These are phyloP conservation scores for Vitis vinifera DNA, from an alignment of 164 flowering plant species.

Conservation along the genomic window DNA sequence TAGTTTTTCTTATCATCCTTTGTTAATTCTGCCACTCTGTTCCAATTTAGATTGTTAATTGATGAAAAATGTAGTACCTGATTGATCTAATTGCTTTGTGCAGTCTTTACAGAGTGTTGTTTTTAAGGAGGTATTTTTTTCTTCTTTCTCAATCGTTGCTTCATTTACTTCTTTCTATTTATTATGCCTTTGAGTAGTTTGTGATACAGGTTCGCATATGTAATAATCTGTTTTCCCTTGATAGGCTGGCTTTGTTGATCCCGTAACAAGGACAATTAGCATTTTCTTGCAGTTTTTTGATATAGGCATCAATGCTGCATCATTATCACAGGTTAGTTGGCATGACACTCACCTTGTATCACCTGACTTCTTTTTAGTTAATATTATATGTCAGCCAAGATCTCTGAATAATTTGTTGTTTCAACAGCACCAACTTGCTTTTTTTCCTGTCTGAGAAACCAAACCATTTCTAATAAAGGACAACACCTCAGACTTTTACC, in stretches of 20 bases:
- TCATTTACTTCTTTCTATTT: neutral
- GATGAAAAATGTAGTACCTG: conserved; percentile 15
- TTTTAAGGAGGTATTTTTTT: conserved; percentile 76
- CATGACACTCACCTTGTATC: neutral
- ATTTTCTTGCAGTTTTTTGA: conserved; percentile 92
- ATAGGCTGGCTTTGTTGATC: conserved; percentile 96
- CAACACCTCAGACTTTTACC: no score
- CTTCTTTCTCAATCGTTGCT: neutral
- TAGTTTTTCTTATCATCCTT: neutral
- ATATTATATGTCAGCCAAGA: no score
- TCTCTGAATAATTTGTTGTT: no score
- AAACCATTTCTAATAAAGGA: no score
- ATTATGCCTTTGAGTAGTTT: neutral
- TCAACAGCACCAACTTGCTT: no score
- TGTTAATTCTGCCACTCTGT: neutral
- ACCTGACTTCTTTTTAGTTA: no score
- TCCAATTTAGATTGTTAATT: conserved; percentile 3
- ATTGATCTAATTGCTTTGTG: conserved; percentile 37
- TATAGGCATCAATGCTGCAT: conserved; percentile 83
- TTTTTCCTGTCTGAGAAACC: no score
- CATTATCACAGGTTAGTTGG: conserved; percentile 78
- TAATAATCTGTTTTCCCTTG: conserved; percentile 18
- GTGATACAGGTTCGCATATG: neutral
- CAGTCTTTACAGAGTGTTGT: conserved; percentile 99
- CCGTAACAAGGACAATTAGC: conserved; percentile 85